Evolutionary conservation across 176 grass and related monocot genomes (phyloP).

Genomic region (Cenchrus americanus): DNA sequence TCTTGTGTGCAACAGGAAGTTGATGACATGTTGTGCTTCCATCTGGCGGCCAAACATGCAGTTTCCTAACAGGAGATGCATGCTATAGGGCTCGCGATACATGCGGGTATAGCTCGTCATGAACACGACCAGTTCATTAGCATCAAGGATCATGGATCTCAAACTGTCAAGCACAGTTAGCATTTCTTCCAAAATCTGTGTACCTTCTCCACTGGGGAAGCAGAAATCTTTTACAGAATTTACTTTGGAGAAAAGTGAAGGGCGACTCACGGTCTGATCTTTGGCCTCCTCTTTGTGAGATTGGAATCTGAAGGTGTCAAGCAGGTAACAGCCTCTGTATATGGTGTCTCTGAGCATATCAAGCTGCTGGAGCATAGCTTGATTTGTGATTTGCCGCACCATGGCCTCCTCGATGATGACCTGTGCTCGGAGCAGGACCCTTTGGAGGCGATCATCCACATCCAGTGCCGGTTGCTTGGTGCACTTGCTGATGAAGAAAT

Average conservation of each 20-base stretch:
- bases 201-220: neutral
- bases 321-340: constrained; percentile 17
- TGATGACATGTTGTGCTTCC: neutral
- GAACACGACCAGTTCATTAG: neutral
- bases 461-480: neutral
- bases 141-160: neutral
- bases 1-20: neutral
- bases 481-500: neutral
- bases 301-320: constrained; percentile 15
- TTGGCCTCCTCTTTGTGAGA: neutral
- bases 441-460: neutral
- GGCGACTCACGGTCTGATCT: neutral
- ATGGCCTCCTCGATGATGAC: constrained; percentile 13
- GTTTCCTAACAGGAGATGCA: neutral
- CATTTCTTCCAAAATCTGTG: neutral
- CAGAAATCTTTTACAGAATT: neutral
- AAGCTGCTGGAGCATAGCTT: constrained; percentile 18
- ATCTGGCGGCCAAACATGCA: neutral
- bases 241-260: neutral
- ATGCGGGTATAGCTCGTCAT: neutral
- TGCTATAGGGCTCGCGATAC: neutral
- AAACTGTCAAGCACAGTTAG: neutral
- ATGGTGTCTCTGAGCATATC: neutral
- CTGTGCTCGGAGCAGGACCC: neutral
- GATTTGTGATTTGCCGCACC: constrained; percentile 8